Base-by-base conservation (phyloP, 2,329 filamentous ascomycete genomes). In the Ophiocordyceps camponoti-leonardi region DNA sequence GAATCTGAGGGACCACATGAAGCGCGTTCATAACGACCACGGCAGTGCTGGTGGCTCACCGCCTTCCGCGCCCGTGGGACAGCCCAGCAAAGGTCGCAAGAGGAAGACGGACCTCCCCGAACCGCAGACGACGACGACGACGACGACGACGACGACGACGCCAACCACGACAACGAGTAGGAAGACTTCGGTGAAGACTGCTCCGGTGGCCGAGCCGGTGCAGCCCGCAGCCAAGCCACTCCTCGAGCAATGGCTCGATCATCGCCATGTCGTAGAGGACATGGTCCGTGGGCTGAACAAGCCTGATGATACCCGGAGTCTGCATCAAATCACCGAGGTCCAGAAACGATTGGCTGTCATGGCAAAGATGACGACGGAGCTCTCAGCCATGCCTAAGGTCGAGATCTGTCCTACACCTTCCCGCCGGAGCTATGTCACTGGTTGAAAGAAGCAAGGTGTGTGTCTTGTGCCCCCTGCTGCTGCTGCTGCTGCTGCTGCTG, bases 1-100 rank as follows among this genome's bases (percentile, higher is more conserved):
- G 86, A 96, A 96, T 66, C 75, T 94, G 45, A 81, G 83, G 63
- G 90, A 96, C 66, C 90, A 96, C 72, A 95, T 95, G 88, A 86
- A 86, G 67, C 82, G 90, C 50, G 88, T 95, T 8, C 90, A 96
- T 67, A 79, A 79, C 52, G 75, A 77, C 56, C 68, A 69, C 49
- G 67, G 68, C 41, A 65, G 62, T 51, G 56, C 63, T 40, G 54
- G 55, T 41, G 65, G 60, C 22, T 69, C 71, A 31, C 65, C 67
- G 10, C 59, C 65, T 11, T 56, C 63, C 23, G 57, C 53, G 22
- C 45, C 53, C 41, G 49, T 48, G 33, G 53, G 52, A 30, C 54
- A 61, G 37, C 58, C 64, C 44, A 52, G 61, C 56, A 74, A 75
- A 63, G 67, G 69, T 50, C 71, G 73, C 52, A 77, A 77, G 69